phyloP scores from a whole-genome alignment of 2,329 filamentous ascomycete species.

The Penicillium psychrosexuale region DNA sequence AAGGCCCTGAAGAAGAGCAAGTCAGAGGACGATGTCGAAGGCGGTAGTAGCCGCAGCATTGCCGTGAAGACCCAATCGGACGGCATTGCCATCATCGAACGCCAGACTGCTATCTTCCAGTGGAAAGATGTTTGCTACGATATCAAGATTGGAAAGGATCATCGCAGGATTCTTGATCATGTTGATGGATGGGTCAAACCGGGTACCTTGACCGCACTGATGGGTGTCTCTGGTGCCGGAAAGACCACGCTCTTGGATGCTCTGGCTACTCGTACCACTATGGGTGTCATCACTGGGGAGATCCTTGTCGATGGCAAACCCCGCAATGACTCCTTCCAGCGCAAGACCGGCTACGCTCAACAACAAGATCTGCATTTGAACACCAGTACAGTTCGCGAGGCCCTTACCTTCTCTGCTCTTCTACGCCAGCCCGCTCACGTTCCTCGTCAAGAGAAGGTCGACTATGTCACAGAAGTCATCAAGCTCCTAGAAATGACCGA shows the following conservation, averaged over 20 bases:
- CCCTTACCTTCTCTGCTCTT: constrained; percentile 76
- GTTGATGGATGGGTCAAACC: constrained; percentile 57
- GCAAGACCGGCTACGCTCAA: constrained; percentile 66
- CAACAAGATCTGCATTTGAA: constrained; percentile 74
- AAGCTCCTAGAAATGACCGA: constrained; percentile 83
- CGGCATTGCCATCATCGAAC: not conserved
- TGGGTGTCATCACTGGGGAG: constrained; percentile 63
- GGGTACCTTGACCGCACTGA: constrained; percentile 54
- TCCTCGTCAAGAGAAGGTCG: constrained; percentile 69
- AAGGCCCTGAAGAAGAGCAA: no score
- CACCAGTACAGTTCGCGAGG: constrained; percentile 82
- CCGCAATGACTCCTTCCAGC: constrained; percentile 56
- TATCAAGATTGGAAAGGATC: constrained; percentile 51
- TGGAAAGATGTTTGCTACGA: constrained; percentile 58
- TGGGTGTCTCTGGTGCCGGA: constrained; percentile 63
- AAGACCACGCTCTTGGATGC: constrained; percentile 61
- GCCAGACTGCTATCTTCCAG: constrained; percentile 35
- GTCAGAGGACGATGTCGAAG: no score
- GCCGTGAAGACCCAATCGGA: no score
- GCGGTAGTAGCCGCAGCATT: no score
- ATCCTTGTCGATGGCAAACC: constrained; percentile 62
- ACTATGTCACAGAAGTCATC: constrained; percentile 77
- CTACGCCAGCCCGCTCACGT: constrained; percentile 75
- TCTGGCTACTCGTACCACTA: constrained; percentile 56
- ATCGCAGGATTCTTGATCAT: constrained; percentile 53